Conservation (phyloP, 2,329 filamentous ascomycete genomes). For the Macroventuria anomochaeta region DNA sequence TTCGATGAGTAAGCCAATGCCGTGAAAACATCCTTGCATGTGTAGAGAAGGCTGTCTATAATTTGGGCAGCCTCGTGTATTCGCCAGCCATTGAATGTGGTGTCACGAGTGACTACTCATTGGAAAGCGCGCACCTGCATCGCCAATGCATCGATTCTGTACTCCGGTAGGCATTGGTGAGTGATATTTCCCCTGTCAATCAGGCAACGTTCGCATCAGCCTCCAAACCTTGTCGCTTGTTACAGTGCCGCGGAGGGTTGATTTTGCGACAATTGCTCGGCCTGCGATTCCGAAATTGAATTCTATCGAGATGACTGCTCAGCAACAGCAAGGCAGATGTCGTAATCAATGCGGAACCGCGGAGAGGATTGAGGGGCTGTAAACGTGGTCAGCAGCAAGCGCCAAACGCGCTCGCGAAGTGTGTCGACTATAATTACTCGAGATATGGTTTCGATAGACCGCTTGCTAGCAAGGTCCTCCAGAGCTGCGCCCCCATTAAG, state of each 20-base stretch:
- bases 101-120: background rate
- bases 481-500: constrained; percentile 3
- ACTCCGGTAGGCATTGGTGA: constrained; percentile 3
- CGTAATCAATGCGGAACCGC: constrained; percentile 1
- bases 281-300: background rate
- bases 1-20: constrained; percentile 5
- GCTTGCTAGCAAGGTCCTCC: constrained; percentile 6
- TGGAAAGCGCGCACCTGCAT: constrained; percentile 14
- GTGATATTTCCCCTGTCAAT: background rate
- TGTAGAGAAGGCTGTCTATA: background rate
- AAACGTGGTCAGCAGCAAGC: constrained; percentile 11
- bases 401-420: constrained; percentile 12
- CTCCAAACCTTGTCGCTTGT: constrained; percentile 3
- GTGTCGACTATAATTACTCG: constrained; percentile 10
- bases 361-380: background rate
- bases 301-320: background rate
- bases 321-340: background rate
- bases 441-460: constrained; percentile 13
- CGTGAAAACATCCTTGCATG: constrained; percentile 7
- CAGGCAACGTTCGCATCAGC: background rate
- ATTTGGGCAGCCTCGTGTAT: constrained; percentile 5
- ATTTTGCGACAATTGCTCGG: background rate
- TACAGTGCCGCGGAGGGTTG: background rate
- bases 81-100: constrained; percentile 2
- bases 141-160: constrained; percentile 6